Evolutionary conservation across 306 rosid genomes (phyloP).

Genomic region (Sesbania bispinosa): DNA sequence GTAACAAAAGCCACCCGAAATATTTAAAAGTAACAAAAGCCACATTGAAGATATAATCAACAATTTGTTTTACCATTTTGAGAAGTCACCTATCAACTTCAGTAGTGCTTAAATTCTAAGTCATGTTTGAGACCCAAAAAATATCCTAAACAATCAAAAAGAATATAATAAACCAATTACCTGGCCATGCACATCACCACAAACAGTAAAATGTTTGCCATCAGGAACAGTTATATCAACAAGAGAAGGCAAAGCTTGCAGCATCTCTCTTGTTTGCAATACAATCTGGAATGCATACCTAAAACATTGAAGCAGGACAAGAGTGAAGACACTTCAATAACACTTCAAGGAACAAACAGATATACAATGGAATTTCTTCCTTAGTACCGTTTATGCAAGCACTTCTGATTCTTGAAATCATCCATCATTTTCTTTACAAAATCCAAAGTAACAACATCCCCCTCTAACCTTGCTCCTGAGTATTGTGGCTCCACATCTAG

Average conservation of each 20-base stretch:
- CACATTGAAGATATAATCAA: not conserved
- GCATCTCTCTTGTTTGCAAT: constrained; percentile 71
- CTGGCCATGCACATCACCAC: constrained; percentile 99
- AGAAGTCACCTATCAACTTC: constrained; percentile 9
- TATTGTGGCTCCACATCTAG: constrained; percentile 93
- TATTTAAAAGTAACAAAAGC: not conserved
- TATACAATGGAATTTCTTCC: constrained; percentile 7
- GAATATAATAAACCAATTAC: constrained; percentile 42
- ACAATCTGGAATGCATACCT: constrained; percentile 98
- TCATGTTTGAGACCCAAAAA: constrained; percentile 4
- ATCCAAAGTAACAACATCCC: constrained; percentile 82
- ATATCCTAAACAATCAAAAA: not conserved
- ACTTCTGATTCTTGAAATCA: constrained; percentile 89
- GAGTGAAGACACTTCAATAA: constrained; percentile 22
- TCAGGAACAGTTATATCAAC: constrained; percentile 73
- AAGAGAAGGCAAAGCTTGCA: constrained; percentile 84
- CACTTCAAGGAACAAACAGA: constrained; percentile 9
- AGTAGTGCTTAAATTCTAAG: not conserved
- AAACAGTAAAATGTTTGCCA: constrained; percentile 87
- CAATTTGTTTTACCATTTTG: not conserved
- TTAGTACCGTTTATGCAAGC: constrained; percentile 82
- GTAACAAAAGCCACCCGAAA: no score
- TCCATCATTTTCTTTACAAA: constrained; percentile 96
- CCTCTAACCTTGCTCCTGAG: constrained; percentile 92
- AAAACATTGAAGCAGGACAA: constrained; percentile 26